Evolutionary conservation across 106 monocot genomes (phyloP).

Genomic region (Dendrobium catenatum): DNA sequence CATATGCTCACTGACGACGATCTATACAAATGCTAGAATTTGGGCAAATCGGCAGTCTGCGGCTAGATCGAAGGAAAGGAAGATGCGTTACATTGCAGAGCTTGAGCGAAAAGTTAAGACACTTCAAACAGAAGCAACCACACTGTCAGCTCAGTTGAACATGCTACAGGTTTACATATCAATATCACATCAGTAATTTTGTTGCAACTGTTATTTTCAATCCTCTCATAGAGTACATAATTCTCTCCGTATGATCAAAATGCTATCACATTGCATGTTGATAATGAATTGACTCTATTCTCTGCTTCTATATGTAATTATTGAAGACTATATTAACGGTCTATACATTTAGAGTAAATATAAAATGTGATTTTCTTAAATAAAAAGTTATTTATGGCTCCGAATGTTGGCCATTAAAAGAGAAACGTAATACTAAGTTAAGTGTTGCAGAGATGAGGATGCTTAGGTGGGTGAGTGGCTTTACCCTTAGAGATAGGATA

Average conservation of each 20-base stretch:
- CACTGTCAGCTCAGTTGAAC: constrained; percentile 65
- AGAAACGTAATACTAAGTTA: too few species aligned
- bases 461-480: too few species aligned
- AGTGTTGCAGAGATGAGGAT: too few species aligned
- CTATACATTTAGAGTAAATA: too few species aligned
- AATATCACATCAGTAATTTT: not conserved
- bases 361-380: too few species aligned
- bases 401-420: too few species aligned
- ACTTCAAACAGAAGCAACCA: constrained; percentile 83
- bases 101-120: constrained; percentile 73
- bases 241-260: not conserved
- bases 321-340: not conserved
- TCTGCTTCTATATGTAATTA: not conserved
- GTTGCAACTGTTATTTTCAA: not conserved
- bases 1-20: not conserved
- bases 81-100: constrained; percentile 86
- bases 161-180: constrained; percentile 62
- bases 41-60: constrained; percentile 98
- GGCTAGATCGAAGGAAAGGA: constrained; percentile 93
- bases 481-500: too few species aligned
- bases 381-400: too few species aligned
- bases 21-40: constrained; percentile 39
- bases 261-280: not conserved
- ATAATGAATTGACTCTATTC: not conserved
- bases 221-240: not conserved